Evolutionary conservation across 345 rosid genomes (phyloP).

Genomic region (Citrus reticulata): DNA sequence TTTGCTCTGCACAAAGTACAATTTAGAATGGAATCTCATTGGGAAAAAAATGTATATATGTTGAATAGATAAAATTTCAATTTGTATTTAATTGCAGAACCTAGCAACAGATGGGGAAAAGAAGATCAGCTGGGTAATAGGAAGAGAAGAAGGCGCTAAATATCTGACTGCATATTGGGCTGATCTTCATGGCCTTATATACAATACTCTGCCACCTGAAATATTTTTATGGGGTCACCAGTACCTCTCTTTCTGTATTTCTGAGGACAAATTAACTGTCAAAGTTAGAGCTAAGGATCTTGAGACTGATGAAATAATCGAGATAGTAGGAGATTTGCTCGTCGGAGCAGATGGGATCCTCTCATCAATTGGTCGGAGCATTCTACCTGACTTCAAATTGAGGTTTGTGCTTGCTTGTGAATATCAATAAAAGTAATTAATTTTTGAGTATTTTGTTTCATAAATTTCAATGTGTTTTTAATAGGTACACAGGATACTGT

Average conservation of each 20-base stretch:
- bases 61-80: no score
- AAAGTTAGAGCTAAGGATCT: slow-evolving; percentile 44
- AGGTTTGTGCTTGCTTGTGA: slow-evolving; percentile 34
- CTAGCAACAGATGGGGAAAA: slow-evolving; percentile 36
- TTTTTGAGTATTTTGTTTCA: background rate
- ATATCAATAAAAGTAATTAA: no score
- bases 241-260: slow-evolving; percentile 43
- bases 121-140: slow-evolving; percentile 29
- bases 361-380: slow-evolving; percentile 49
- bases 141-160: slow-evolving; percentile 58
- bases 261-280: slow-evolving; percentile 41
- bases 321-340: slow-evolving; percentile 55
- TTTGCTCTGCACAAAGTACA: no score
- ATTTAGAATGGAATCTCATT: no score
- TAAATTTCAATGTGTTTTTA: background rate
- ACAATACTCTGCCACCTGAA: slow-evolving; percentile 36
- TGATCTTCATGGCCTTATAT: slow-evolving; percentile 59
- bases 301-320: slow-evolving; percentile 36
- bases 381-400: slow-evolving; percentile 27
- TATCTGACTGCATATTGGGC: slow-evolving; percentile 68
- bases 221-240: slow-evolving; percentile 60
- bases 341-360: slow-evolving; percentile 76
- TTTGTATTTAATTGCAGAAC: slow-evolving; percentile 34
- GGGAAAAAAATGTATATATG: no score
- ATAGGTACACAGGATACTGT: slow-evolving; percentile 74